These are phyloP conservation scores for Aspergillus pseudoterreus DNA, from an alignment of 2,329 filamentous ascomycete species.

Conservation along the genomic window DNA sequence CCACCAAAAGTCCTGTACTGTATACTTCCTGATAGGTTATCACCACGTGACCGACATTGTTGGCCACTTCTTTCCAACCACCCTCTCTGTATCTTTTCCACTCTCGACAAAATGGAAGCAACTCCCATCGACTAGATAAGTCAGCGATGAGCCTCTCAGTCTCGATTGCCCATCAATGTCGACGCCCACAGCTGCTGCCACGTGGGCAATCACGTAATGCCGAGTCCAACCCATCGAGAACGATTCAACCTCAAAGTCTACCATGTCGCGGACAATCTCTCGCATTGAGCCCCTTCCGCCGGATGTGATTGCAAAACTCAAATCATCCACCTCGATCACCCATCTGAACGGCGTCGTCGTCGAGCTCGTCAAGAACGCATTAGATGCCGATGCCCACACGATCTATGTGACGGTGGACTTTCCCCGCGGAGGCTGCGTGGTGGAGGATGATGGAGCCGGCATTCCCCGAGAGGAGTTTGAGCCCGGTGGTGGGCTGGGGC, in stretches of 20 bases:
- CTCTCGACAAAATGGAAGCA: too few species aligned
- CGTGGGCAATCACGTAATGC: too few species aligned
- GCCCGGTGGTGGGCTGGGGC: slow-evolving; percentile 67
- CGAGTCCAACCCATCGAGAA: not conserved
- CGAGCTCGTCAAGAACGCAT: slow-evolving; percentile 74
- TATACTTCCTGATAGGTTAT: not conserved
- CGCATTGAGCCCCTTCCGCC: slow-evolving; percentile 66
- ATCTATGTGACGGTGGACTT: slow-evolving; percentile 73
- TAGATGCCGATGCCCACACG: slow-evolving; percentile 72
- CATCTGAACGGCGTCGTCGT: slow-evolving; percentile 67
- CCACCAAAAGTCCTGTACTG: too few species aligned
- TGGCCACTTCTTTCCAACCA: not conserved
- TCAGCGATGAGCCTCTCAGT: too few species aligned
- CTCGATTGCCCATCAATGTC: too few species aligned
- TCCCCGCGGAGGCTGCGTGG: slow-evolving; percentile 66
- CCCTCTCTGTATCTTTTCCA: too few species aligned
- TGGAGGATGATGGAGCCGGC: slow-evolving; percentile 82
- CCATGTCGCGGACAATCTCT: slow-evolving; percentile 23
- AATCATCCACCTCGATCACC: slow-evolving; percentile 76
- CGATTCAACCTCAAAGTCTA: not conserved
- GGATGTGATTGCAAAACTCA: slow-evolving; percentile 72
- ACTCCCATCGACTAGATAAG: too few species aligned
- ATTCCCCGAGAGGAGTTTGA: slow-evolving; percentile 71
- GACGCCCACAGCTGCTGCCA: too few species aligned
- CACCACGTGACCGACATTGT: not conserved